Percentiles rank a stretch among this genome's conserved stretches.
Conservation (phyloP, 768 basidiomycete genomes). For the Hemileccinum rubropunctum region DNA sequence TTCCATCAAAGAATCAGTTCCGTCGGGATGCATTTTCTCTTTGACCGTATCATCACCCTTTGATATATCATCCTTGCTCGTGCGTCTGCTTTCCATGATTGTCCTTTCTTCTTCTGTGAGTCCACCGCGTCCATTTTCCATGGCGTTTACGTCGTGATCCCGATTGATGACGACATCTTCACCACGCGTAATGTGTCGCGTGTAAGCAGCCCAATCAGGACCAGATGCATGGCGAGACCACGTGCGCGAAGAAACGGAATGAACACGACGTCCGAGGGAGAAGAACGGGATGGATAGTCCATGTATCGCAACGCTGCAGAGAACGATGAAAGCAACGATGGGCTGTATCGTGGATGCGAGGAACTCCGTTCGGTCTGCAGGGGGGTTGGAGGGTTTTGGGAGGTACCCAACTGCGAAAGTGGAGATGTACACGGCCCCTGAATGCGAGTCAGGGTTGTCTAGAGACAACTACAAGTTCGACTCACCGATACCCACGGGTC, state of each 20-base stretch:
- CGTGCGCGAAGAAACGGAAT: conserved; percentile 73
- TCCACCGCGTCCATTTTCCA: conserved; percentile 47
- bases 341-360: conserved; percentile 82
- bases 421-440: conserved; percentile 90
- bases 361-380: conserved; percentile 57
- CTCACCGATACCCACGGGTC: conserved; percentile 77
- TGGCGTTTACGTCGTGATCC: conserved; percentile 48
- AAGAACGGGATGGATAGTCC: conserved; percentile 94
- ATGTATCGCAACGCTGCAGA: conserved; percentile 84
- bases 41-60: conserved; percentile 21
- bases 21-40: conserved; percentile 45
- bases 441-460: conserved; percentile 1
- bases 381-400: conserved; percentile 41
- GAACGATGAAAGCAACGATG: conserved; percentile 92
- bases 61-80: conserved; percentile 12
- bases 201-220: conserved; percentile 85
- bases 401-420: conserved; percentile 72
- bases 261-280: conserved; percentile 89
- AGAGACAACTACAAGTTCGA: not conserved
- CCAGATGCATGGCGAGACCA: conserved; percentile 75
- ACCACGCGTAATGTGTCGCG: conserved; percentile 63
- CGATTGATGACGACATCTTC: conserved; percentile 86
- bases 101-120: conserved; percentile 30
- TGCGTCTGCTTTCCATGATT: conserved; percentile 23
- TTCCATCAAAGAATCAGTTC: conserved; percentile 40